Base-by-base conservation (phyloP, 345 rosid species). In the Geranium rotundifolium region DNA sequence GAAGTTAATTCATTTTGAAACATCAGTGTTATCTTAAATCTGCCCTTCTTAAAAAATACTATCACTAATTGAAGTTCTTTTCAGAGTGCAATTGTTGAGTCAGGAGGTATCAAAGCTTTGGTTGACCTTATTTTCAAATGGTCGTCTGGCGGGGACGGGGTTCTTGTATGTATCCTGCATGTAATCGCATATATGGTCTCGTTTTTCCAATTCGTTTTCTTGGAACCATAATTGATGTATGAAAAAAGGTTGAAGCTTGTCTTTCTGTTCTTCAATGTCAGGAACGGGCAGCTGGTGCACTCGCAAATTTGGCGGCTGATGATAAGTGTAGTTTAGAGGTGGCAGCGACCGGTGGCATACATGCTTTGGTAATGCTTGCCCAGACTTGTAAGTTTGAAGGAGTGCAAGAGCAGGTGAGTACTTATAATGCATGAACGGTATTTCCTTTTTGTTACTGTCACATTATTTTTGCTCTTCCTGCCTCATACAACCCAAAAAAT, bases 221-320 rank as follows among this genome's bases (percentile, higher is more conserved):
- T 9, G 15, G 52, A 7, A 3, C 16, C 52, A 46, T 37, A 10
- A 10, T 46, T 46, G 52, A 3, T 0, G 14, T 46, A 46, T 9
- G 52, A 14, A 46, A 46, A 12, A 9, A 10, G 16, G 58, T 20
- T 66, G n/a, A n/a, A 52, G 18, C 56, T 17, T 17, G 29, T 19
- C 54, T 14, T 19, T 58, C 29, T 59, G 50, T 59, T 65, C 14
- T 58, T 63, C 14, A 68, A 17, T 63, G 57, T 37, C 68, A 88
- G 95, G 95, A 85, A 78, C 87, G 95, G 58, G 91, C 91, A 30
- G 95, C 95, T 46, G 95, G 95, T 57, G 95, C 91, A 19, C 73
- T 88, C 65, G 95, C 95, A 56, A 88, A 88, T 83, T 76, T 88
- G 78, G 91, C 95, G 34, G 95, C 95, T 50, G 89, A 88, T 67